phyloP scores from a whole-genome alignment of 352 stramenopile genomes.

The Phytopythium mirpurense region DNA sequence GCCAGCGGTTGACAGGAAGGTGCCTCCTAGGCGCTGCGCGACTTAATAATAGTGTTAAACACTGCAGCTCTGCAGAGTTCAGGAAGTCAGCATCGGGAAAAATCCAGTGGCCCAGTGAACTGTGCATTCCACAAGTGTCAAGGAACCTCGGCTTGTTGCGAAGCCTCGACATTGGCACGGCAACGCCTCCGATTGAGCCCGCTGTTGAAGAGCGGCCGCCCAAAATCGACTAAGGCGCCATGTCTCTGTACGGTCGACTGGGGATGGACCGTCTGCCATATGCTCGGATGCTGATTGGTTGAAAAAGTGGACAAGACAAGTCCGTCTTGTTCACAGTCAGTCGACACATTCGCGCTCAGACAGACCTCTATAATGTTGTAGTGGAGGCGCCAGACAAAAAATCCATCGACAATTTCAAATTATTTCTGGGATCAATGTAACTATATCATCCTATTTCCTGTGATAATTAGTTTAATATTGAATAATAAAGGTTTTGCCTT shows the following conservation, averaged over 20 bases:
- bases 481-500: too few relatives aligned
- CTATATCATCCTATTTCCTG: not conserved
- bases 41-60: too few relatives aligned
- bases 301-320: not conserved
- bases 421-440: not conserved
- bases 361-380: not conserved
- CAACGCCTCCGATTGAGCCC: too few relatives aligned
- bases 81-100: too few relatives aligned
- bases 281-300: not conserved
- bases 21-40: too few relatives aligned
- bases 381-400: not conserved
- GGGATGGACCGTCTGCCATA: not conserved
- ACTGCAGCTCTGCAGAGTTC: too few relatives aligned
- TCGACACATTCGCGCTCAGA: not conserved
- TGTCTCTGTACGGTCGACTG: not conserved
- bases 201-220: not conserved
- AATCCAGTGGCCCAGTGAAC: too few relatives aligned
- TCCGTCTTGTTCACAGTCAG: too few relatives aligned
- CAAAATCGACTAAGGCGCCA: conserved; percentile 3
- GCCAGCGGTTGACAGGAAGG: too few relatives aligned
- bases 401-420: not conserved
- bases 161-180: too few relatives aligned
- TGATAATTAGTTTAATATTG: not conserved
- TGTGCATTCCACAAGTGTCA: too few relatives aligned
- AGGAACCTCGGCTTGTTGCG: too few relatives aligned